Percentiles rank a stretch among this genome's conserved stretches.
phyloP scores from a whole-genome alignment of 2,329 filamentous ascomycete species.

The Ophiocordyceps camponoti-floridani region DNA sequence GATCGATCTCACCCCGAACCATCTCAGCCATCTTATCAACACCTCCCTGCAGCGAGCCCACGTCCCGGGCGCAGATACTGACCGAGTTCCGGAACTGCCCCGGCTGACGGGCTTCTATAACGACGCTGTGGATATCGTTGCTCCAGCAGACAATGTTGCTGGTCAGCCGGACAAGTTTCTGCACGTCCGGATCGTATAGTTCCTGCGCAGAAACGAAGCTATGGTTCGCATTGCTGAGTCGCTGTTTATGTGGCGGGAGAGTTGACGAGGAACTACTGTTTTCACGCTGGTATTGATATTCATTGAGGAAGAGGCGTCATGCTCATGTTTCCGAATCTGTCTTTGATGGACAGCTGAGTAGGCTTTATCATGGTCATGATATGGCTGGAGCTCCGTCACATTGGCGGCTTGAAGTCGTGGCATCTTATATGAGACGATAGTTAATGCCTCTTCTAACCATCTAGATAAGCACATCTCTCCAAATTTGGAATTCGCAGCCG shows the following conservation, averaged over 20 bases:
- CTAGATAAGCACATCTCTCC: too few species aligned
- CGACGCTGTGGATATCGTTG: not conserved
- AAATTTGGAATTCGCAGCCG: too few species aligned
- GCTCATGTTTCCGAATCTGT: too few species aligned
- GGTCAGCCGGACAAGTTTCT: not conserved
- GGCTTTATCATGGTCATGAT: too few species aligned
- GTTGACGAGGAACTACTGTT: not conserved
- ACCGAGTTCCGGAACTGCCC: not conserved
- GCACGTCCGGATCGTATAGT: not conserved
- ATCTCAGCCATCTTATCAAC: not conserved
- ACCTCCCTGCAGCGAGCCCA: not conserved
- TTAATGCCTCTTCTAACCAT: too few species aligned
- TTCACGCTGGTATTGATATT: too few species aligned
- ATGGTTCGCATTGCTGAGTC: not conserved
- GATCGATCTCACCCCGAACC: not conserved
- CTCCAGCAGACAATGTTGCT: not conserved
- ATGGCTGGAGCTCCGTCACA: too few species aligned
- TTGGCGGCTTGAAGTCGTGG: too few species aligned
- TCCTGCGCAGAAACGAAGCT: not conserved
- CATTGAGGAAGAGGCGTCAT: too few species aligned
- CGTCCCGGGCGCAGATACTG: not conserved
- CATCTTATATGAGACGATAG: too few species aligned
- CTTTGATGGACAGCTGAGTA: too few species aligned
- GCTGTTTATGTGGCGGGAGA: not conserved
- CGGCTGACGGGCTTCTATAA: not conserved